Evolutionary conservation across 805 yeast genomes (phyloP), one percentile per base, ranked within the genome.

Genomic region (Torulaspora quercuum): DNA sequence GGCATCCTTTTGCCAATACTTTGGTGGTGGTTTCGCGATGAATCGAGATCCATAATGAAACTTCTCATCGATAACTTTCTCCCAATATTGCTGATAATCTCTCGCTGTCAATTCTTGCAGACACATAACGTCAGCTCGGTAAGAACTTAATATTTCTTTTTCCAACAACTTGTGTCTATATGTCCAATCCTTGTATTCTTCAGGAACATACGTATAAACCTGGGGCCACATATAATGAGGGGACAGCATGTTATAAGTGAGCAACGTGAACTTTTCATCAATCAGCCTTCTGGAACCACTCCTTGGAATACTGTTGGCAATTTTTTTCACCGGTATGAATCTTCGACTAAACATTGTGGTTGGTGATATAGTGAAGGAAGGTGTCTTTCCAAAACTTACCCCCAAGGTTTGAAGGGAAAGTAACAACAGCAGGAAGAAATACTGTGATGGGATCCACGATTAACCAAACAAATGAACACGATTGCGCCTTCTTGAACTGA

Each of bases 221-320:
- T 68, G 68, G 1, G 73, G 72, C 83, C 83, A 77, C 57, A 77
- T 60, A 43, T 78, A 78, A 35, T 76, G 76, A 29, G 71, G 73
- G 7, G 71, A 69, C n/a, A 72, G 57, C 50, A 72, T 57, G 47
- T 72, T 72, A 49, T 65, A 72, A 1, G 73, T 63, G 55, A 70
- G 45, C 13, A 72, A 53, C 5, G 67, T 54, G 17, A 64, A 46
- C 24, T 35, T 48, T 14, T 48, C 46, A 35, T 45, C 46, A 10
- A 35, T 33, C 26, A 40, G 22, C 17, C 33, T 21, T 13, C 17
- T 34, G 19, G 31, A 20, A 18, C 38, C 31, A 13, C 11, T 29
- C 14, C 26, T 33, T 19, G 43, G 36, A 11, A 35, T 15, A 32
- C 25, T 24, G 33, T 18, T 35, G 7, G 39, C 20, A 12, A 37